Percentiles rank a stretch among this genome's conserved stretches.
phyloP scores from a whole-genome alignment of 345 rosid species.

The Erysimum cheiranthoides region DNA sequence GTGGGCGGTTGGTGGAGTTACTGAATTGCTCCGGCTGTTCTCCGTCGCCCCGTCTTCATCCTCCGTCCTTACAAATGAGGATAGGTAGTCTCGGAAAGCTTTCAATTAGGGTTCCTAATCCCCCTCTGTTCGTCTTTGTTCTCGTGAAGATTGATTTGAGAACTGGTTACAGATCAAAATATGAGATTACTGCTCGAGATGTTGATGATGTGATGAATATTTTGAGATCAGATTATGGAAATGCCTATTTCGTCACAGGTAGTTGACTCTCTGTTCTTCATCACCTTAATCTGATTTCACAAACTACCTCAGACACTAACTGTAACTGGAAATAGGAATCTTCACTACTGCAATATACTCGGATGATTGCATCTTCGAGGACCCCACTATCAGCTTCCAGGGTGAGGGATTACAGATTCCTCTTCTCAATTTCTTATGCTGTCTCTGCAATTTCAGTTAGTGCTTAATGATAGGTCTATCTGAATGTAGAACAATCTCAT shows the following conservation, averaged over 20 bases:
- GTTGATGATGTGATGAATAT: slow-evolving; percentile 61
- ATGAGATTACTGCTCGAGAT: slow-evolving; percentile 49
- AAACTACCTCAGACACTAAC: slow-evolving; percentile 10
- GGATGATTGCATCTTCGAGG: slow-evolving; percentile 85
- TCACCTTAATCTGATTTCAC: slow-evolving; percentile 6
- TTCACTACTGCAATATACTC: slow-evolving; percentile 68
- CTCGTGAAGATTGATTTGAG: slow-evolving; percentile 34
- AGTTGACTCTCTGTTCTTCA: neutral
- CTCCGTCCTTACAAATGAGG: slow-evolving; percentile 11
- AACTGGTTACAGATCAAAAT: slow-evolving; percentile 37
- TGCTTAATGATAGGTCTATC: neutral
- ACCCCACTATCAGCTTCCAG: slow-evolving; percentile 83
- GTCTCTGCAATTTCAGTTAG: neutral
- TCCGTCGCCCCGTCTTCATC: slow-evolving; percentile 46
- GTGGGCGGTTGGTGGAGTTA: slow-evolving; percentile 73
- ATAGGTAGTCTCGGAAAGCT: slow-evolving; percentile 21
- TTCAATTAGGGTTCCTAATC: slow-evolving; percentile 1
- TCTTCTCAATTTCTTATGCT: neutral
- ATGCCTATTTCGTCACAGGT: slow-evolving; percentile 93
- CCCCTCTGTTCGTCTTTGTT: neutral
- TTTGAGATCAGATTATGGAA: slow-evolving; percentile 70
- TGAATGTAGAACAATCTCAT: slow-evolving; percentile 19
- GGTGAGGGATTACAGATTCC: slow-evolving; percentile 52
- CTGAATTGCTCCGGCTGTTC: slow-evolving; percentile 71
- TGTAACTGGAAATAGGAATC: slow-evolving; percentile 54